Evolutionary conservation across 164 flowering plant genomes (phyloP).

Genomic region (Aristolochia californica): DNA sequence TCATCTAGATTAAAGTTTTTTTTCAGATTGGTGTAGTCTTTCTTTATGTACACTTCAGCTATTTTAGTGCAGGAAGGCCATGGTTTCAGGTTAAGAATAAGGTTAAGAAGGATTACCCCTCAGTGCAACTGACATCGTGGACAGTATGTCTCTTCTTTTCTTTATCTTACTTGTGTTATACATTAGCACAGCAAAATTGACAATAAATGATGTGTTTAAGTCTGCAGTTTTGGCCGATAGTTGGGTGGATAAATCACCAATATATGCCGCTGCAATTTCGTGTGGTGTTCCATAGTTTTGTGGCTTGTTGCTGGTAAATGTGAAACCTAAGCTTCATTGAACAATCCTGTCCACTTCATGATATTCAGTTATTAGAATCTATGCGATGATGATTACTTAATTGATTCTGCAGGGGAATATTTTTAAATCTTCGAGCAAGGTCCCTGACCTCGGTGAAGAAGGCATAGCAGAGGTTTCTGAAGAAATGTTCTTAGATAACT

Average conservation of each 20-base stretch:
- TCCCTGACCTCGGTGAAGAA: conserved; percentile 31
- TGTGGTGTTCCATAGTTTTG: conserved; percentile 66
- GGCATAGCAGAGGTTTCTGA: not conserved
- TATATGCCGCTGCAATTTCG: conserved; percentile 84
- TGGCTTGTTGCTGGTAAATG: conserved; percentile 71
- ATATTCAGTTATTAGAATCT: not conserved
- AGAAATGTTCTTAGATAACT: too few species aligned
- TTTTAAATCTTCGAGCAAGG: conserved; percentile 64
- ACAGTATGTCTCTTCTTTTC: conserved; percentile 33
- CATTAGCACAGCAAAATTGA: not conserved
- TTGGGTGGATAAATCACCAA: conserved; percentile 78
- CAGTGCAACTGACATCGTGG: conserved; percentile 76
- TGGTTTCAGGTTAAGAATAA: conserved; percentile 62
- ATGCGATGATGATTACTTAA: not conserved
- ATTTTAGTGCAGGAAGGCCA: conserved; percentile 59
- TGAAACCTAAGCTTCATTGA: too few species aligned
- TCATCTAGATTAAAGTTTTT: too few species aligned
- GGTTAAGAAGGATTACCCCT: conserved; percentile 69
- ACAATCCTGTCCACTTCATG: too few species aligned
- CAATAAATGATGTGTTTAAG: not conserved
- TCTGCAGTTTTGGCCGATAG: conserved; percentile 85
- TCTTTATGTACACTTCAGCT: not conserved
- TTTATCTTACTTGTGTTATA: not conserved
- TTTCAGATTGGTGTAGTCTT: too few species aligned
- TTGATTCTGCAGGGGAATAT: conserved; percentile 50